Percentiles rank a stretch among this genome's conserved stretches.
phyloP scores from a whole-genome alignment of 73 alveolate genomes.

The Symbiodinium pilosum region DNA sequence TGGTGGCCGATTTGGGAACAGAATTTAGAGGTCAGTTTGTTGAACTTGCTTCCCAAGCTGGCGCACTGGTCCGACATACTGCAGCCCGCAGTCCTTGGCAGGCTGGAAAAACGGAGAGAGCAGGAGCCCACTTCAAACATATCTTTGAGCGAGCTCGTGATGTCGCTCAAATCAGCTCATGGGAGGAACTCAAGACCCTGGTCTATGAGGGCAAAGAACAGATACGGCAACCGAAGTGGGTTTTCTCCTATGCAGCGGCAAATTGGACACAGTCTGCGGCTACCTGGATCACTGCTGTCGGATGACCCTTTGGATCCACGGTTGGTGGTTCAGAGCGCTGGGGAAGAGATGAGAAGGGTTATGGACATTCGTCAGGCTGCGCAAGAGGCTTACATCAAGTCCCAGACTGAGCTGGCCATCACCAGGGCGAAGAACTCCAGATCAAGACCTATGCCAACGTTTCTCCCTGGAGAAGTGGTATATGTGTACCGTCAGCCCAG shows the following conservation, averaged over 20 bases:
- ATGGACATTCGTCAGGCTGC: background rate
- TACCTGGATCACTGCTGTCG: background rate
- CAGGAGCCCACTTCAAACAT: constrained; percentile 10
- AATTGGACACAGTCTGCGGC: background rate
- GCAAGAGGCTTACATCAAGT: constrained; percentile 17
- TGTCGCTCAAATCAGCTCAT: background rate
- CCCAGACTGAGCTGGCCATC: background rate
- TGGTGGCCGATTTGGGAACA: background rate
- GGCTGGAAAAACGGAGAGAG: constrained; percentile 1
- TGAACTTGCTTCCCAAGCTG: background rate
- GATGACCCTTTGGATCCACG: constrained; percentile 11
- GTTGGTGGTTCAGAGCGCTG: background rate
- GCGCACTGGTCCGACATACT: background rate
- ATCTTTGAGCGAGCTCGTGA: background rate
- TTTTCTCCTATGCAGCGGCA: constrained; percentile 4
- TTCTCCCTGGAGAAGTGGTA: background rate
- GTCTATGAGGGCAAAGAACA: constrained; percentile 13
- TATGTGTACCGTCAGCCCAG: background rate
- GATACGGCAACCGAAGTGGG: constrained; percentile 17
- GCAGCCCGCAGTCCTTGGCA: constrained; percentile 22
- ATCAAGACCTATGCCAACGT: background rate
- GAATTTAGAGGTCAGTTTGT: background rate
- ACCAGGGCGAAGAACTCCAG: background rate
- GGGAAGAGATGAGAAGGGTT: background rate
- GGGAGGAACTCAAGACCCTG: background rate